Evolutionary conservation across 331 rosid genomes (phyloP).

Genomic region (Ulmus americana): DNA sequence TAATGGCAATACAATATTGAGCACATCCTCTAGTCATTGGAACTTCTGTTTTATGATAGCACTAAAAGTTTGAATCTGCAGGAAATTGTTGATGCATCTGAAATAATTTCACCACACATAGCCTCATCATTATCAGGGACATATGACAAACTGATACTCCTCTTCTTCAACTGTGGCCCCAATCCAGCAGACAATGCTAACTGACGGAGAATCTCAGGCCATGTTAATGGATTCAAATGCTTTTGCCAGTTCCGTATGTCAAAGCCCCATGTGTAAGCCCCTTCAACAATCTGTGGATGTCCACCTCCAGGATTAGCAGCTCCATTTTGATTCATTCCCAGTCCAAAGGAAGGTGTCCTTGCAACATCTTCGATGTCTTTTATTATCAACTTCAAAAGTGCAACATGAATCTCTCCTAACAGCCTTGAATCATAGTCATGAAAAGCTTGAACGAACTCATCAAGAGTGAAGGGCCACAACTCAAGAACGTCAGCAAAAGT

Average conservation of each 20-base stretch:
- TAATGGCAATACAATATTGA: no score
- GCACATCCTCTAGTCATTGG: no score
- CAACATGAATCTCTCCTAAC: conserved; percentile 87
- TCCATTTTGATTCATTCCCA: conserved; percentile 81
- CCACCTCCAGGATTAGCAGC: conserved; percentile 96
- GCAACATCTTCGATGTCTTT: conserved; percentile 99
- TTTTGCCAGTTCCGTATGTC: conserved; percentile 94
- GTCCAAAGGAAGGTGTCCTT: conserved; percentile 80
- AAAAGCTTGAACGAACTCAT: conserved; percentile 90
- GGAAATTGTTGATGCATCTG: no score
- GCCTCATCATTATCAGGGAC: conserved; percentile 73
- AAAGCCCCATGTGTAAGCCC: conserved; percentile 99
- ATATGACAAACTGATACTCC: conserved; percentile 60
- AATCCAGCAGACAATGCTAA: conserved; percentile 86
- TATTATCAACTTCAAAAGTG: conserved; percentile 72
- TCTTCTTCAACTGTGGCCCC: conserved; percentile 84
- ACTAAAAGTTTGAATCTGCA: no score
- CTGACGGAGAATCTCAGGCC: conserved; percentile 94
- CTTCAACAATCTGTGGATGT: conserved; percentile 96
- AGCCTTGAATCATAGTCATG: conserved; percentile 97
- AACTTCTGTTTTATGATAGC: no score
- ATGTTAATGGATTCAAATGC: conserved; percentile 81
- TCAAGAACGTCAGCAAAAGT: conserved; percentile 88
- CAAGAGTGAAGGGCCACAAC: conserved; percentile 94
- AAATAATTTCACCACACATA: no score